Evolutionary conservation across 2,329 filamentous ascomycete species (phyloP).

Genomic region (Fusarium sp.): DNA sequence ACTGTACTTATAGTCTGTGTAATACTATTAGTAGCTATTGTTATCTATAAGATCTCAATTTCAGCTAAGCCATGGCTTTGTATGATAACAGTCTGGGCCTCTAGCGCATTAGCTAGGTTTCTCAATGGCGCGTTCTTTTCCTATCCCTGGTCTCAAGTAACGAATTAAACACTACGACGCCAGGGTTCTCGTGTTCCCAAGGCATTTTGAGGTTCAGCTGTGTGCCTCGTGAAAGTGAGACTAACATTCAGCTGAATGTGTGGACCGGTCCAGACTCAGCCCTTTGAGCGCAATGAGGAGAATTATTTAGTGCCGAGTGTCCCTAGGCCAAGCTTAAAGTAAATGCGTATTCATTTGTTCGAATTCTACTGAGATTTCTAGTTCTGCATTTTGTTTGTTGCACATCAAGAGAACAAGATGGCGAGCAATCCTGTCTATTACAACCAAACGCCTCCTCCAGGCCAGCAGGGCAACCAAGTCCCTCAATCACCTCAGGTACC

Average conservation of each 20-base stretch:
- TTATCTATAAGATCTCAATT: too few species aligned
- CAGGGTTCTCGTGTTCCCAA: neutral
- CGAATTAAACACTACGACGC: neutral
- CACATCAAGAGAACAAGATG: slow-evolving; percentile 5
- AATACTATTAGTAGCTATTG: too few species aligned
- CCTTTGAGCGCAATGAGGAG: neutral
- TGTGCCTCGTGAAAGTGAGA: slow-evolving; percentile 30
- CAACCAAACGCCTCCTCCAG: slow-evolving; percentile 6
- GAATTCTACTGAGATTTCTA: neutral
- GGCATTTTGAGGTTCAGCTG: slow-evolving; percentile 11
- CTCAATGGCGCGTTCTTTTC: too few species aligned
- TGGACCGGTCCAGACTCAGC: slow-evolving; percentile 32
- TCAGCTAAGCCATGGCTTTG: too few species aligned
- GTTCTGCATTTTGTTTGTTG: neutral
- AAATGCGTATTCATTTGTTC: too few species aligned
- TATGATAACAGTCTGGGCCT: too few species aligned
- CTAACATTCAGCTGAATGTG: slow-evolving; percentile 37
- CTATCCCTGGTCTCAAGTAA: slow-evolving; percentile 1
- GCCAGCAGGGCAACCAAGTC: slow-evolving; percentile 1
- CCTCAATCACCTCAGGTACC: neutral
- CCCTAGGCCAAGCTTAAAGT: too few species aligned
- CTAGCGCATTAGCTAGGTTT: slow-evolving; percentile 7
- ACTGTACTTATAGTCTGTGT: too few species aligned
- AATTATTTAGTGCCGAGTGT: slow-evolving; percentile 9
- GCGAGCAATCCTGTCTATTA: slow-evolving; percentile 10